A percentile compares a stretch with the other conserved stretches of the same genome.
phyloP scores from a whole-genome alignment of 179 eudicot genomes.

The Beta lomatogona region DNA sequence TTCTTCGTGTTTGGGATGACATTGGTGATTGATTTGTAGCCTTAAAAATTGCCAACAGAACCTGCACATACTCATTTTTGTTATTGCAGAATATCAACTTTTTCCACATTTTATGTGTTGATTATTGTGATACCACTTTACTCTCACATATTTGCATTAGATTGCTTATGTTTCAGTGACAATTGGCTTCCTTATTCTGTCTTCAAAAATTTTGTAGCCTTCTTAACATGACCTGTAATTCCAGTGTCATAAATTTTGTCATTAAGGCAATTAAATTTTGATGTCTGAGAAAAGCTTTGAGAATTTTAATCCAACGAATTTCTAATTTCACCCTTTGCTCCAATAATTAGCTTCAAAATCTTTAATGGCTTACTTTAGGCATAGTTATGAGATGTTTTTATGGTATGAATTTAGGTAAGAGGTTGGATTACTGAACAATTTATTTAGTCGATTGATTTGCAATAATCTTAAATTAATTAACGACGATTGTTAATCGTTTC shows the following conservation, averaged over 20 bases:
- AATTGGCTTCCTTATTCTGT: background rate
- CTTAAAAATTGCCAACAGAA: slow-evolving; percentile 56
- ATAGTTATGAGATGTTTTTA: background rate
- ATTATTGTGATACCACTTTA: slow-evolving; percentile 12
- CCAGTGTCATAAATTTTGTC: background rate
- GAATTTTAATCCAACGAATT: background rate
- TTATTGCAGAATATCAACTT: slow-evolving; percentile 45
- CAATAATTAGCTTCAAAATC: slow-evolving; percentile 10
- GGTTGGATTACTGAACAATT: background rate
- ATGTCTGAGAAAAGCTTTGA: slow-evolving; percentile 1
- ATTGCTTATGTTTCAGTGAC: slow-evolving; percentile 1
- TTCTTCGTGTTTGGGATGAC: slow-evolving; percentile 57
- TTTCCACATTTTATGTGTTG: slow-evolving; percentile 26
- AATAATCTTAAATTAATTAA: background rate
- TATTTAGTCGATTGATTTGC: background rate
- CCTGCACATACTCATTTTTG: slow-evolving; percentile 86
- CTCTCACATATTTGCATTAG: slow-evolving; percentile 9
- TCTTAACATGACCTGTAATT: slow-evolving; percentile 4
- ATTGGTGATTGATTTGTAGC: slow-evolving; percentile 55
- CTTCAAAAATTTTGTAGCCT: background rate
- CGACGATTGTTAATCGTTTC: background rate
- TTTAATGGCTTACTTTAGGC: background rate
- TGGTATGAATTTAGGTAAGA: background rate
- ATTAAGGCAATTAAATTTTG: background rate
- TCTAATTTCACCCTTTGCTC: background rate